Percentiles rank a stretch among this genome's conserved stretches.
These are phyloP conservation scores for Fusarium sp. DNA, from an alignment of 2,329 filamentous ascomycete species.

Conservation along the genomic window DNA sequence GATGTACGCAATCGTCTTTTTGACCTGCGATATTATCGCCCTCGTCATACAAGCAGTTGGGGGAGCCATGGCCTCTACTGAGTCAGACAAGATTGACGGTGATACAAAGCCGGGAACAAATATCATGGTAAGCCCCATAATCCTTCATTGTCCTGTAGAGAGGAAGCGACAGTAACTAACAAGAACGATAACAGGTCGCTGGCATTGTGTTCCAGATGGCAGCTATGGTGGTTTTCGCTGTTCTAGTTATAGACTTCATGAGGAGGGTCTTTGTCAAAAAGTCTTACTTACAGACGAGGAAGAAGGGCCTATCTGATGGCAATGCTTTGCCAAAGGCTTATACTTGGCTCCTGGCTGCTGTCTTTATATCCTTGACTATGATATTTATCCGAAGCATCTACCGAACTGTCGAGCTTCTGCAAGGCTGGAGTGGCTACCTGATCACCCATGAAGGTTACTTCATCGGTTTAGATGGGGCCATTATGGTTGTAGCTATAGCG, in stretches of 20 bases:
- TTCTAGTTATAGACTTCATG: neutral
- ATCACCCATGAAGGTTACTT: neutral
- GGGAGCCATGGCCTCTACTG: neutral
- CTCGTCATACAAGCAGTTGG: neutral
- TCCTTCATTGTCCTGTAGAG: accelerated
- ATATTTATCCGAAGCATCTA: neutral
- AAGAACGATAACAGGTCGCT: neutral
- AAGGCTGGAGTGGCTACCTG: neutral
- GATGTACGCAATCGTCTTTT: neutral
- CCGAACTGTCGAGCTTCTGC: neutral
- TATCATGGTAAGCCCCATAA: neutral
- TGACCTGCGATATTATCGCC: neutral
- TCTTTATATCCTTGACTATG: neutral
- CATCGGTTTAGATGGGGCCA: neutral
- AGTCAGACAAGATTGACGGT: neutral
- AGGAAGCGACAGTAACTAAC: neutral
- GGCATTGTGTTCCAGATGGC: neutral
- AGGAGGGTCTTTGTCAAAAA: neutral
- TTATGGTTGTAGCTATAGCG: neutral
- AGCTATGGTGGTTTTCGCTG: neutral
- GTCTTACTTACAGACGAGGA: no score
- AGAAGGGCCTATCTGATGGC: neutral
- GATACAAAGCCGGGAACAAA: neutral
- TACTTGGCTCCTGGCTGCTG: neutral
- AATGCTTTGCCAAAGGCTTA: neutral